Conservation (phyloP, 129 eudicot species). For the Saposhnikovia divaricata region DNA sequence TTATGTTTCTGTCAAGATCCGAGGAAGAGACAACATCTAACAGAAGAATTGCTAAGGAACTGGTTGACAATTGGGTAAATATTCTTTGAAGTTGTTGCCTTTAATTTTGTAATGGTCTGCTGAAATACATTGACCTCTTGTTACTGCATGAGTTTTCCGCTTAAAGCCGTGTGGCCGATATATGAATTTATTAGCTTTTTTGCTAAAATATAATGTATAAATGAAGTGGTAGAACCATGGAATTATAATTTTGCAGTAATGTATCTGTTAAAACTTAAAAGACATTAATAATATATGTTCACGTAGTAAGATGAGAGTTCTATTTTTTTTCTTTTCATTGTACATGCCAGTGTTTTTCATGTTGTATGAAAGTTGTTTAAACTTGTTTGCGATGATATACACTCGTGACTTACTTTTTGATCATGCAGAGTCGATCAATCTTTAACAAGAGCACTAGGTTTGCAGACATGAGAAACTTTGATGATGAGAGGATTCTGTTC, state of each 20-base stretch:
- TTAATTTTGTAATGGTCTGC: background rate
- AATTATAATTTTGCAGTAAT: background rate
- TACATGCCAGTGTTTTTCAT: background rate
- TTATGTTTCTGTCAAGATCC: slow-evolving; percentile 90
- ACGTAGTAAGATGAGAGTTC: background rate
- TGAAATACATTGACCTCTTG: background rate
- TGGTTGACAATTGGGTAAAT: slow-evolving; percentile 94
- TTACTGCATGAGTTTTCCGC: background rate
- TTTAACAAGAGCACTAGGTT: slow-evolving; percentile 94
- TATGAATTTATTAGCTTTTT: background rate
- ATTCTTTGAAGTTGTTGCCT: background rate
- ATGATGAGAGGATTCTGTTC: slow-evolving; percentile 54
- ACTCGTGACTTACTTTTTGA: too few relatives aligned
- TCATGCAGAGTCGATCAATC: slow-evolving; percentile 82
- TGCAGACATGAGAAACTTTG: slow-evolving; percentile 85
- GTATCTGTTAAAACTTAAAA: background rate
- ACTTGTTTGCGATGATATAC: too few relatives aligned
- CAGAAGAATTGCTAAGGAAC: slow-evolving; percentile 84
- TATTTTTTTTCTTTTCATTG: background rate
- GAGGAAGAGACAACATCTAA: slow-evolving; percentile 94
- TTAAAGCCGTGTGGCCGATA: background rate
- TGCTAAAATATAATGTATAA: background rate
- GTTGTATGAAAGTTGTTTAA: background rate
- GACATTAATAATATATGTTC: background rate
- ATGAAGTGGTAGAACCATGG: background rate